phyloP scores from a whole-genome alignment of 2,329 filamentous ascomycete species.

The Pseudogymnoascus sp. region DNA sequence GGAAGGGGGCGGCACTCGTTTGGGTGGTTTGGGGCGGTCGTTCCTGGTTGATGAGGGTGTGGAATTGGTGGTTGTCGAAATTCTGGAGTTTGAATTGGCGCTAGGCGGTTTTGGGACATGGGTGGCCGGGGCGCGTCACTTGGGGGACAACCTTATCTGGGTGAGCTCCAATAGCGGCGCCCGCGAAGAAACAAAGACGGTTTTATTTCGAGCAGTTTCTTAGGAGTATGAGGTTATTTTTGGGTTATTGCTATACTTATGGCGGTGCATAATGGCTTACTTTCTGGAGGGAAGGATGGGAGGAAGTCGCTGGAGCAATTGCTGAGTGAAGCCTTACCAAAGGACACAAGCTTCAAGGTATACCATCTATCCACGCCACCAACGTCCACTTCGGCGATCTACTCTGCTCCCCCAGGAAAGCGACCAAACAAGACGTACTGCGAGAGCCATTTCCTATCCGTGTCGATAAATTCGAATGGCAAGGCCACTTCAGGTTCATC shows the following conservation, averaged over 20 bases:
- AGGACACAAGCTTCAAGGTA: slow-evolving; percentile 54
- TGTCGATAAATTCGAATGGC: slow-evolving; percentile 39
- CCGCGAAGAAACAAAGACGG: not conserved
- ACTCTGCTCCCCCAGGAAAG: slow-evolving; percentile 65
- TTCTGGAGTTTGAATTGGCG: slow-evolving; percentile 6
- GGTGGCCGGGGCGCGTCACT: not conserved
- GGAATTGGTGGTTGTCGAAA: slow-evolving; percentile 8
- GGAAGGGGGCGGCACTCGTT: not conserved
- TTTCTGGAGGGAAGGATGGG: slow-evolving; percentile 19
- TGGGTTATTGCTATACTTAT: slow-evolving; percentile 21
- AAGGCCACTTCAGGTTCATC: slow-evolving; percentile 18
- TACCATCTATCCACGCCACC: slow-evolving; percentile 87
- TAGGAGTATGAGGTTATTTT: slow-evolving; percentile 9
- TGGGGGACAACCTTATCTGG: not conserved
- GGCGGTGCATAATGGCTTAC: slow-evolving; percentile 23
- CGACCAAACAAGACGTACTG: slow-evolving; percentile 72
- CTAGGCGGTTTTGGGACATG: slow-evolving; percentile 7
- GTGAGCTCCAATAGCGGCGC: not conserved
- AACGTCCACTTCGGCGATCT: slow-evolving; percentile 66
- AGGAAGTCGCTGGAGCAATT: slow-evolving; percentile 23
- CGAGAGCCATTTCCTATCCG: slow-evolving; percentile 72
- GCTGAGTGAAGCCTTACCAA: slow-evolving; percentile 40
- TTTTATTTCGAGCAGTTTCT: not conserved
- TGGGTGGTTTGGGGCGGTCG: not conserved
- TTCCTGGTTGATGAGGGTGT: not conserved